Base-by-base conservation (phyloP, 2,329 filamentous ascomycete genomes). In the Cladobotryum protrusum region DNA sequence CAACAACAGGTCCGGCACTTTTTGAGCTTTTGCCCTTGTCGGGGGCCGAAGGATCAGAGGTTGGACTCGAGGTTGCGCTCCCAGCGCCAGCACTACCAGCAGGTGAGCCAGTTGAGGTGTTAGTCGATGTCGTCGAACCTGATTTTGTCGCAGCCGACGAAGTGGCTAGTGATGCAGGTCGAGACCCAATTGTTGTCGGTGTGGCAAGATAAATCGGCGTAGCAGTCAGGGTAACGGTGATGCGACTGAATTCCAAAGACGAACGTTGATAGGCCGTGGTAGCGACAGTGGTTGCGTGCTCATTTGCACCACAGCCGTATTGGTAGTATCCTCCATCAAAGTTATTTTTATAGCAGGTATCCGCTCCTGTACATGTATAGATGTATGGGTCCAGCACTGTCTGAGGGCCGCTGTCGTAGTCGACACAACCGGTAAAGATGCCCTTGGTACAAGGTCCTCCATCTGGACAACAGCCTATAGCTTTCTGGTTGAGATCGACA, bases 391-490 rank as follows among this genome's bases (percentile, higher is more conserved):
- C 73, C 48, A 73, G 66, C 49, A 72, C 74, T 3, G 71, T 75
- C 58, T 78, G 75, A 1, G 72, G 65, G 4, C 67, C 67, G 49
- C 72, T 78, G 56, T 73, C 75, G 45, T 59, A 58, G 57, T 83
- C 79, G 39, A 81, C 75, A 52, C 79, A 83, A 36, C 69, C 72
- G 2, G 79, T 83, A 60, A 73, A 83, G 36, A 83, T 73, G 47
- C 79, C 79, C 3, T 70, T 67, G 1, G 74, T 76, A 61, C 79
- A 83, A 6, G 71, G 58, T 3, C 65, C 71, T 13, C 62, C 61
- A 56, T 82, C 69, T 1, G 79, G 78, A 58, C 79, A 83, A 59
- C 78, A 81, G 43, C 78, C 78, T 32, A 81, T 67, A n/a, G 72
- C 72, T 24, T 71, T 69, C 49, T 75, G 68, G 15, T 67, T 65